phyloP scores from a whole-genome alignment of 352 stramenopile species.

The Pythium brachiatum region DNA sequence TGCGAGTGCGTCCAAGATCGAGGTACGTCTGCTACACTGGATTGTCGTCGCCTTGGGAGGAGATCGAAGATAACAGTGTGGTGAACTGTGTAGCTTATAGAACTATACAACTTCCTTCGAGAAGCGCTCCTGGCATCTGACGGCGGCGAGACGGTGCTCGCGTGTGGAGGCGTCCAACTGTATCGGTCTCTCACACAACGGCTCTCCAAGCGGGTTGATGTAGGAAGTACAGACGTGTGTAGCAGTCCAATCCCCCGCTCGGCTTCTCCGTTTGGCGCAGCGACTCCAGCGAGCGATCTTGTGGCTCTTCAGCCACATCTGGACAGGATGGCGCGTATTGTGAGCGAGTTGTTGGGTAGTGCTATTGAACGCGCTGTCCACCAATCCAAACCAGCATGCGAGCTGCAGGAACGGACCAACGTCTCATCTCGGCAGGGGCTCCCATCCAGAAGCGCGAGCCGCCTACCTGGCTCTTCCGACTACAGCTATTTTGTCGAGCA shows the following conservation, averaged over 20 bases:
- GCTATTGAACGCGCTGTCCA: conserved; percentile 3
- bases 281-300: background rate
- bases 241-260: background rate
- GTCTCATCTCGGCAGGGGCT: background rate
- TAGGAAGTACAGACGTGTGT: background rate
- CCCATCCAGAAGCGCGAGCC: background rate
- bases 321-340: background rate
- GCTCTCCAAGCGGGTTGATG: background rate
- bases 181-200: conserved; percentile 19
- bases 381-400: background rate
- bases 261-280: background rate
- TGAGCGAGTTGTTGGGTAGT: conserved; percentile 6
- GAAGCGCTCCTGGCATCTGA: conserved; percentile 50
- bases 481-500: background rate
- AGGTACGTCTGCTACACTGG: conserved; percentile 1
- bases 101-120: conserved; percentile 64
- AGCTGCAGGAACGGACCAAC: background rate
- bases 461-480: background rate
- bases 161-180: conserved; percentile 47
- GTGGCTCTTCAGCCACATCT: background rate
- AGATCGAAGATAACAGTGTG: background rate
- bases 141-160: conserved; percentile 43
- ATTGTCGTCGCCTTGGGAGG: background rate
- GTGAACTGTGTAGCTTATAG: conserved; percentile 32
- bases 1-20: background rate